Base-by-base conservation (phyloP, 306 rosid species). In the Vicia faba region DNA sequence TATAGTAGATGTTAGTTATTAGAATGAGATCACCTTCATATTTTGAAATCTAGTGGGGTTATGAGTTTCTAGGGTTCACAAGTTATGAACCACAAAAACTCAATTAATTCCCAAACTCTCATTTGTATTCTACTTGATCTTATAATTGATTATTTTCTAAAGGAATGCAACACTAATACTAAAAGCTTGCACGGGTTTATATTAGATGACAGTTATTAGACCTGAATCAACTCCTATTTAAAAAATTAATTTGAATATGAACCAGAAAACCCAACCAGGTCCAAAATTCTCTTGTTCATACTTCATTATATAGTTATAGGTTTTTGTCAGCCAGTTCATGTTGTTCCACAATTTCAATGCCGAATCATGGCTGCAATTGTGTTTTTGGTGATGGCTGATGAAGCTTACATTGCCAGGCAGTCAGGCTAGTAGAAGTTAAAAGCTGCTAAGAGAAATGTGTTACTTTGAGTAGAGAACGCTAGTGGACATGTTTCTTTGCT, bases 371-470 rank as follows among this genome's bases (percentile, higher is more conserved):
- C 73, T 45, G 20, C 25, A 23, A 45, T 54, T 55, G 20, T 73
- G 64, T 25, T 20, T 8, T 55, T 64, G 72, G 66, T 29, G 51
- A 44, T 64, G 78, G 44, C 53, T 45, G 25, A 35, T 57, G 79
- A 36, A 51, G 69, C 44, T 67, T 41, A 44, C 53, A 14, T 26
- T 25, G 29, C 57, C 15, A 60, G 53, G 36, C 53, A 44, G 55
- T 13, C 44, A 28, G 43, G 15, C 48, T 14, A 63, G 66, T 18
- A 26, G 15, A 73, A 51, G 41, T 74, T 36, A 35, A 55, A 43
- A 36, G 57, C 44, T 67, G 46, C 62, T 11, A 46, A 12, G 48
- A 44, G 54, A 55, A 72, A 58, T 29, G 18, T 18, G 46, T 11
- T 60, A 28, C 35, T 5, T 36, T 25, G 62, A 58, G 36, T 33